These are phyloP conservation scores for Phaseolus lunatus DNA, from an alignment of 306 rosid species.

Conservation along the genomic window DNA sequence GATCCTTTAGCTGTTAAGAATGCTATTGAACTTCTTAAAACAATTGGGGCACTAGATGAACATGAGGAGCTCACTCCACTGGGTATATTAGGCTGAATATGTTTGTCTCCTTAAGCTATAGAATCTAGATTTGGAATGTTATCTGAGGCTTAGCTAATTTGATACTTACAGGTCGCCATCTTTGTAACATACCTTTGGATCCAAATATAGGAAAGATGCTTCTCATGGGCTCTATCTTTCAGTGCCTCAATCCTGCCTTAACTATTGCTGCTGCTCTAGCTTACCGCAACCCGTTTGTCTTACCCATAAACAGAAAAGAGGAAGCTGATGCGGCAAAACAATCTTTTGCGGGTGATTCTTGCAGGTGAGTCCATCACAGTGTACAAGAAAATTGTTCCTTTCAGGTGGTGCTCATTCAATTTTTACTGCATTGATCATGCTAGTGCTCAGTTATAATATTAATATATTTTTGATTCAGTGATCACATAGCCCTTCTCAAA, in stretches of 20 bases:
- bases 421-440: slow-evolving; percentile 26
- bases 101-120: slow-evolving; percentile 34
- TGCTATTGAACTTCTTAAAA: slow-evolving; percentile 94
- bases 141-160: slow-evolving; percentile 44
- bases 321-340: slow-evolving; percentile 91
- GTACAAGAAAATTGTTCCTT: slow-evolving; percentile 25
- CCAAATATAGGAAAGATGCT: slow-evolving; percentile 99
- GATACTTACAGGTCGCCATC: slow-evolving; percentile 74
- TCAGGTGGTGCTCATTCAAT: slow-evolving; percentile 2
- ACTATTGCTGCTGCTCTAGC: slow-evolving; percentile 96
- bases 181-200: slow-evolving; percentile 92
- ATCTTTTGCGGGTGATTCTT: slow-evolving; percentile 88
- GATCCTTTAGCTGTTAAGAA: slow-evolving; percentile 92
- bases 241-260: slow-evolving; percentile 93
- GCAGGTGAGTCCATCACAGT: slow-evolving; percentile 66
- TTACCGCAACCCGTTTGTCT: slow-evolving; percentile 92
- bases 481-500: slow-evolving; percentile 91
- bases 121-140: slow-evolving; percentile 39
- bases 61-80: slow-evolving; percentile 92
- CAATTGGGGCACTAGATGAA: slow-evolving; percentile 88
- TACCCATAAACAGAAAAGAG: slow-evolving; percentile 86
- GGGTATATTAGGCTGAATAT: slow-evolving; percentile 58
- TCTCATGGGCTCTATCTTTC: slow-evolving; percentile 96
- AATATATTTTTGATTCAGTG: slow-evolving; percentile 59
- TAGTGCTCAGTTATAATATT: slow-evolving; percentile 37